phyloP scores from a whole-genome alignment of 495 filamentous ascomycete genomes.

The Astrothelium subdiscretum region DNA sequence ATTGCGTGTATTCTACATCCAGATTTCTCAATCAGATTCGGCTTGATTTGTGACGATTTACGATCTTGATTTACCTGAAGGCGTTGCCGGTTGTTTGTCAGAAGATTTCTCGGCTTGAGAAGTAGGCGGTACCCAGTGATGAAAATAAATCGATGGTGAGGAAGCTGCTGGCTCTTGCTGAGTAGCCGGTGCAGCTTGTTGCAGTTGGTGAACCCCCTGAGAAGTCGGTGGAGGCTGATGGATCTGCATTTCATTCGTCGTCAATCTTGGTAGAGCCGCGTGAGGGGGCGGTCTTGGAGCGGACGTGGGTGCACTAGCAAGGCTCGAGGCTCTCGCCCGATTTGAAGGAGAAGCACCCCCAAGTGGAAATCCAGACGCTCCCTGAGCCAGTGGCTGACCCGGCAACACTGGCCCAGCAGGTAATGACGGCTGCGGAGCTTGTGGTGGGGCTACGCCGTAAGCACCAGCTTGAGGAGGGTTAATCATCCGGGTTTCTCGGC shows the following conservation, averaged over 20 bases:
- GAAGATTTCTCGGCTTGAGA: conserved; percentile 42
- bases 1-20: conserved; percentile 42
- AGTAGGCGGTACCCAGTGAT: conserved; percentile 79
- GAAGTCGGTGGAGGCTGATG: conserved; percentile 38
- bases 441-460: conserved; percentile 18
- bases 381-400: conserved; percentile 13
- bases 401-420: conserved; percentile 16
- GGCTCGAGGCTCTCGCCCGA: conserved; percentile 22
- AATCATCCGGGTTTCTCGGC: conserved; percentile 35
- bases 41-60: conserved; percentile 41
- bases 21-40: conserved; percentile 33
- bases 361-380: not conserved
- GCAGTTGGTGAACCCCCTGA: conserved; percentile 31
- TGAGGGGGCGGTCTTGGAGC: conserved; percentile 25
- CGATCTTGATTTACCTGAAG: conserved; percentile 53
- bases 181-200: conserved; percentile 31
- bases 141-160: conserved; percentile 71
- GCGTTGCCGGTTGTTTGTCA: conserved; percentile 49
- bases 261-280: conserved; percentile 40
- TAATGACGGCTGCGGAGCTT: conserved; percentile 14
- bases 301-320: conserved; percentile 25
- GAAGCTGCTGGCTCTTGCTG: conserved; percentile 45
- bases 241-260: conserved; percentile 46
- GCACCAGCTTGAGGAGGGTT: conserved; percentile 18
- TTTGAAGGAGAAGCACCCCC: conserved; percentile 13